Conservation (phyloP, 352 stramenopile genomes). For the Globisporangium perplexum region DNA sequence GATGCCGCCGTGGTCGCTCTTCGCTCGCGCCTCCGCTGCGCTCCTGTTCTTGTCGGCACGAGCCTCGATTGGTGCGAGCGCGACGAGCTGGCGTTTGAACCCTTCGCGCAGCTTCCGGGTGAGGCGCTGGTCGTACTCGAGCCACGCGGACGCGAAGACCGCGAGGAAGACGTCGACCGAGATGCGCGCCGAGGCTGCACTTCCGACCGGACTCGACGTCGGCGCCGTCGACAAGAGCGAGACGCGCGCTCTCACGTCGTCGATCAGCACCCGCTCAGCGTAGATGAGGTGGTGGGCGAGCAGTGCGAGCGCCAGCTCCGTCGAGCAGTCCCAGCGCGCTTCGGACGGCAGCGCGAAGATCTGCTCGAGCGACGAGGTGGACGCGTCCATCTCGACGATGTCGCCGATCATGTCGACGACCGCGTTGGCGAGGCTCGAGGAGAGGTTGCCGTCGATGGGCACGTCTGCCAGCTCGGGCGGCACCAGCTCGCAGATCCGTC, state of each 20-base stretch:
- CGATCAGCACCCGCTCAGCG: constrained; percentile 15
- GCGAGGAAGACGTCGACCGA: constrained; percentile 45
- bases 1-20: background rate
- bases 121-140: constrained; percentile 37
- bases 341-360: constrained; percentile 19
- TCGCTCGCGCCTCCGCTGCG: background rate
- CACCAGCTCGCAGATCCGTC: constrained; percentile 48
- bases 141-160: constrained; percentile 37
- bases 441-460: constrained; percentile 24
- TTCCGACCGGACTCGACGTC: background rate
- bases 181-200: constrained; percentile 5
- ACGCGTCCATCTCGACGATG: constrained; percentile 48
- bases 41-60: background rate
- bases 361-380: constrained; percentile 23
- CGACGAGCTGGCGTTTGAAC: constrained; percentile 34
- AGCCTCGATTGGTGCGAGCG: constrained; percentile 20
- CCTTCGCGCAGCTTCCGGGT: constrained; percentile 36
- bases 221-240: background rate
- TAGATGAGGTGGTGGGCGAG: constrained; percentile 36
- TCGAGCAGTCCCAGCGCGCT: constrained; percentile 27
- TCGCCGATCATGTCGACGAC: constrained; percentile 60
- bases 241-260: constrained; percentile 4
- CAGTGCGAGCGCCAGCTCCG: constrained; percentile 24
- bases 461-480: constrained; percentile 23
- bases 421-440: constrained; percentile 30